Base-by-base conservation (phyloP, 805 yeast species). In the Cyberlindnera galapagoensis region DNA sequence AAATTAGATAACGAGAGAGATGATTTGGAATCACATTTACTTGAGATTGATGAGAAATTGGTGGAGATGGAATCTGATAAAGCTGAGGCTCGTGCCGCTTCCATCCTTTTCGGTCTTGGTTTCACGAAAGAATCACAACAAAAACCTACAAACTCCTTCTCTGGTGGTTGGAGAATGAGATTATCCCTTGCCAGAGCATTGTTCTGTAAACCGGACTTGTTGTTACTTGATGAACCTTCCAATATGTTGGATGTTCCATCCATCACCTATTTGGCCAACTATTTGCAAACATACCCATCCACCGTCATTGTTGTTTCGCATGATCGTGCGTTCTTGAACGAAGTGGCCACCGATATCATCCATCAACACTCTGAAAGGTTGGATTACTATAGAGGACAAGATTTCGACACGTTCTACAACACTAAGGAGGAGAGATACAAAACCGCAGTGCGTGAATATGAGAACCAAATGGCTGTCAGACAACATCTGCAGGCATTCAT, bases 131-230 rank as follows among this genome's bases (percentile, higher is more conserved):
- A 82, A 49, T 73, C 96, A 6, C 98, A 92, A 58, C 62, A 67
- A 28, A 68, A 69, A 42, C 79, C 95, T 20, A 87, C 97, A 6
- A 90, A 86, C 44, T 72, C 87, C 18, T 92, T 92, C 58, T 87
- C 97, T 33, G 99, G 99, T 74, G 99, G 99, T 77, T 92, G 98
- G 98, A 81, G 98, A 73, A 92, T 92, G 98, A 83, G 98, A 68
- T 71, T 92, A 44, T 84, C 97, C n/a, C 71, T 92, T 39, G 98
- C 98, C 4, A 77, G 98, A 63, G 98, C 98, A 0, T 71, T 92
- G 56, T 92, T 92, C 71, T 90, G 97, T 71, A 80, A 86, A 56
- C 98, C 98, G 1, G 98, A 92, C 59, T 67, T 92, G 44, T 67
- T 92, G 45, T 66, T 92, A 54, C 71, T 92, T 44, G 98, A 92